These are phyloP conservation scores for Teratosphaeriaceae sp. DNA, from an alignment of 2,329 filamentous ascomycete genomes.

Conservation along the genomic window DNA sequence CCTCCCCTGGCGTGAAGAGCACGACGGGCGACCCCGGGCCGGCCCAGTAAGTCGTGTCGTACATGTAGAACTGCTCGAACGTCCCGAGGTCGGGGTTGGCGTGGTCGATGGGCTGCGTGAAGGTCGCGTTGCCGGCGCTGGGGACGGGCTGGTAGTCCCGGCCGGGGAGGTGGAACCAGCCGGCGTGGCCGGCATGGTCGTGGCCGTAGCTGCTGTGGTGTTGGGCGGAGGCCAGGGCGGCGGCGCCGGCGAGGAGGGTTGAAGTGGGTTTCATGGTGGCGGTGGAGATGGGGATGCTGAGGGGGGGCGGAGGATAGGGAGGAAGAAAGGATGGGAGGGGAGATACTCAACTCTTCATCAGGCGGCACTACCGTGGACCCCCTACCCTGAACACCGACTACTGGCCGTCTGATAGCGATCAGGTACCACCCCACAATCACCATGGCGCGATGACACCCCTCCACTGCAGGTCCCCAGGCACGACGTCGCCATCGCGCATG, in stretches of 20 bases:
- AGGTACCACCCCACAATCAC: not conserved
- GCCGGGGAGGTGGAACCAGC: not conserved
- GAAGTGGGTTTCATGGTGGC: not conserved
- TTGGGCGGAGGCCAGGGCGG: not conserved
- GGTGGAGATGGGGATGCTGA: not conserved
- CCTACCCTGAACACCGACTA: too few relatives aligned
- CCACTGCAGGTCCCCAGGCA: not conserved
- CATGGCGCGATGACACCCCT: not conserved
- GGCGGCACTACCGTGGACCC: too few relatives aligned
- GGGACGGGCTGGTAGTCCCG: not conserved
- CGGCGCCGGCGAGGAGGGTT: not conserved
- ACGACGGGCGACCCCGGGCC: slow-evolving; percentile 49
- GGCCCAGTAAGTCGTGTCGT: slow-evolving; percentile 45
- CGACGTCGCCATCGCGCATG: not conserved
- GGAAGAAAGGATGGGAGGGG: not conserved
- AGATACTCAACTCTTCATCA: not conserved
- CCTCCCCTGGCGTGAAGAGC: slow-evolving; percentile 42
- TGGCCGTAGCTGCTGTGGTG: not conserved
- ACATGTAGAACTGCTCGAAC: slow-evolving; percentile 51
- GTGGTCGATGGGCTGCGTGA: slow-evolving; percentile 45
- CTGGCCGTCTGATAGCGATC: too few relatives aligned
- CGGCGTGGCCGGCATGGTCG: not conserved
- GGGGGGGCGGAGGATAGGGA: not conserved
- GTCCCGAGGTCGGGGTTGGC: slow-evolving; percentile 48
- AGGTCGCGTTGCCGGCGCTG: slow-evolving; percentile 1